Evolutionary conservation across 2,329 filamentous ascomycete species (phyloP), one percentile per base, ranked within the genome.

Genomic region (Arthrobotrys megalospora): DNA sequence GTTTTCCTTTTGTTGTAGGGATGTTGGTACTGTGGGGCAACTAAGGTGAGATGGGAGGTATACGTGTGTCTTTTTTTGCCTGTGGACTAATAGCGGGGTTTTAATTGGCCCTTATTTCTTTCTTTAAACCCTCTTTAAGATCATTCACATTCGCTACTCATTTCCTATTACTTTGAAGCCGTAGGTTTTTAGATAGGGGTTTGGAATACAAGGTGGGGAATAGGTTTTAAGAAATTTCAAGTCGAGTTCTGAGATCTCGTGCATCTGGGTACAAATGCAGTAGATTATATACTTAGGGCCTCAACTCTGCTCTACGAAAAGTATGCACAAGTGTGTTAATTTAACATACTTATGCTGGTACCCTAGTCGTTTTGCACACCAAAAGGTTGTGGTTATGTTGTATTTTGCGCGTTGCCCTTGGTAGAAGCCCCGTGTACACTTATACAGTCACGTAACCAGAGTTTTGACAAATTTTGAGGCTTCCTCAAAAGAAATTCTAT

Each of bases 111-210:
- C 11, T 60, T 16, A 11, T 38, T 16, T 38, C 21, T n/a, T 36
- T 38, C 4, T 12, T 38, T 11, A 4, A n/a, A 28, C 28, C 34
- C 24, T 34, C 12, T 21, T 58, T 3, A 12, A 21, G 52, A 41
- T 38, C 1, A 19, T 58, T n/a, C n/a, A 43, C 55, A 24, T 36
- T 60, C 55, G 21, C 55, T 60, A 43, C 34, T 60, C 36, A 41
- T 28, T 24, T n/a, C n/a, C 41, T 38, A 1, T 52, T 60, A 21
- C 14, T 60, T 60, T 16, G 55, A 28, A 8, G 55, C 12, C 36
- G 34, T 58, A 58, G 52, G 52, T 34, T 12, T 60, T 41, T 60
- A 43, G 55, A 60, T 43, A 24, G 55, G 55, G 55, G 4, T 24
- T 28, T n/a, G 34, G 36, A 28, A 60, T 60, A 60, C 55, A 60